phyloP scores from a whole-genome alignment of 768 basidiomycete species.

The Termitomyces sp. region DNA sequence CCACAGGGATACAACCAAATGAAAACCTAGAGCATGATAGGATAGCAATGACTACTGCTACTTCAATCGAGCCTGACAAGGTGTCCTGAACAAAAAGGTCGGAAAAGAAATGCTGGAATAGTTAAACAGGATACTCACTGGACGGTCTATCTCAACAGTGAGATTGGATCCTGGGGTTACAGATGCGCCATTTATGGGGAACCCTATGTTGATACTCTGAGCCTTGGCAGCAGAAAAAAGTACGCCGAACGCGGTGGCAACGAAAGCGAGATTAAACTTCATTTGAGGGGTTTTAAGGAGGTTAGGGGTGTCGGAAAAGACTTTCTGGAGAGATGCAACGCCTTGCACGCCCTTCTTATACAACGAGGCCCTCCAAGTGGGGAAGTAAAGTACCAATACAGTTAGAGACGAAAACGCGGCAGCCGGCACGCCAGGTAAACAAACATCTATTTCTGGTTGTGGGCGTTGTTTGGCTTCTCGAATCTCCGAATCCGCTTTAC shows the following conservation, averaged over 20 bases:
- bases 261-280: neutral
- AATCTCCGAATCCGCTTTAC: too few species aligned
- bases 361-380: neutral
- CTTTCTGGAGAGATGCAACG: neutral
- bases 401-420: neutral
- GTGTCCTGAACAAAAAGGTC: constrained; percentile 21
- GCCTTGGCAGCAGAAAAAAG: constrained; percentile 31
- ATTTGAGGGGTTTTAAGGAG: neutral
- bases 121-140: constrained; percentile 26
- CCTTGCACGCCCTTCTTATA: neutral
- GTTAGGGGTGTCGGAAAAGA: neutral
- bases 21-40: constrained; percentile 23
- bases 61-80: constrained; percentile 33
- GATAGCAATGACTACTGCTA: constrained; percentile 40
- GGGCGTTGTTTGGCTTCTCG: too few species aligned
- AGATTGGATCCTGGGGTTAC: constrained; percentile 32
- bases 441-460: neutral
- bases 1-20: constrained; percentile 16
- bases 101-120: neutral
- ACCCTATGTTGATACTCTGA: constrained; percentile 34
- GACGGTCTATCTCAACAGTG: constrained; percentile 40
- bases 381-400: neutral
- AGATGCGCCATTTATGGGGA: constrained; percentile 27
- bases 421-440: neutral
- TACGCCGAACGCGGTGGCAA: constrained; percentile 5